phyloP scores from a whole-genome alignment of 331 rosid species.

The Dryas integrifolia region DNA sequence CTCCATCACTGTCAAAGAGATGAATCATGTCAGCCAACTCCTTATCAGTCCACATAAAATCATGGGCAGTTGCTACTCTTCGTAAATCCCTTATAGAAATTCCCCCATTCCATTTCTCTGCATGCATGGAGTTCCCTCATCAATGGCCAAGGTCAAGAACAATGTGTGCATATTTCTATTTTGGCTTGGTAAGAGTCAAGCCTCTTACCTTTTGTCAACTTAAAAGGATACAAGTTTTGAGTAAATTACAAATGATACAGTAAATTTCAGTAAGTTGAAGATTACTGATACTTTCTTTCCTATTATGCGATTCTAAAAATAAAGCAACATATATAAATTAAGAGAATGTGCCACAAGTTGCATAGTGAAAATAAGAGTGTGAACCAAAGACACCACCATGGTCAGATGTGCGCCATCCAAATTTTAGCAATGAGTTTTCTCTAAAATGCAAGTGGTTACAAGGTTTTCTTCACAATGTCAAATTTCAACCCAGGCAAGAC shows the following conservation, averaged over 20 bases:
- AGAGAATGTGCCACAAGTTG: neutral
- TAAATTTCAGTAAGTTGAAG: neutral
- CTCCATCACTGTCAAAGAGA: slow-evolving; percentile 74
- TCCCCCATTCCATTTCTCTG: slow-evolving; percentile 69
- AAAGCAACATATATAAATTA: neutral
- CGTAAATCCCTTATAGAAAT: slow-evolving; percentile 48
- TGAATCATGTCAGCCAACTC: slow-evolving; percentile 73
- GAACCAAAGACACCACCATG: slow-evolving; percentile 2
- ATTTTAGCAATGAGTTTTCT: slow-evolving; percentile 5
- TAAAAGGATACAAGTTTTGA: neutral
- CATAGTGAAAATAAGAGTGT: neutral
- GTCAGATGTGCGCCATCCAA: neutral
- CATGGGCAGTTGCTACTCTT: slow-evolving; percentile 67
- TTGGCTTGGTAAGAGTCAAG: neutral
- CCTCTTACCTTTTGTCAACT: neutral
- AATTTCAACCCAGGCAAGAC: neutral
- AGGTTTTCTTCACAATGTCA: neutral
- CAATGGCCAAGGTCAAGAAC: slow-evolving; percentile 25
- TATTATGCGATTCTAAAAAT: neutral
- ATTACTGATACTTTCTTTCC: neutral
- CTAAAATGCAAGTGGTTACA: neutral
- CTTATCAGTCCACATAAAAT: slow-evolving; percentile 72
- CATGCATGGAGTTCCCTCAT: slow-evolving; percentile 31
- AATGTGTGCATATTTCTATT: neutral
- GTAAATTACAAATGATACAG: neutral